A percentile compares a stretch with the other conserved stretches of the same genome.
phyloP scores from a whole-genome alignment of 805 yeast genomes.

The Debaryomyces maramus region DNA sequence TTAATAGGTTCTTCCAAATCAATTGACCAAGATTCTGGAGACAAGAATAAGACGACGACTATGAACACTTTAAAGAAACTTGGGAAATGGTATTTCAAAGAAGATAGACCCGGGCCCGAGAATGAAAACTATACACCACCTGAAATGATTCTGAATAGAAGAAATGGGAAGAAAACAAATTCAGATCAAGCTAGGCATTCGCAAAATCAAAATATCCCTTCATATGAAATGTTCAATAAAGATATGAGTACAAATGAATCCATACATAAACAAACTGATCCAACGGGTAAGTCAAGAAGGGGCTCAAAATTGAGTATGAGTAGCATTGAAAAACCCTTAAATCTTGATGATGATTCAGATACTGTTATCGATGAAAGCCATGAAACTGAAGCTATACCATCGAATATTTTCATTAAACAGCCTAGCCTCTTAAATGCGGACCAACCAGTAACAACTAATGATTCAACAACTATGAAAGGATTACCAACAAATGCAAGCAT shows the following conservation, averaged over 20 bases:
- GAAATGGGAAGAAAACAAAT: slow-evolving; percentile 31
- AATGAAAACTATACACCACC: slow-evolving; percentile 46
- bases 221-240: slow-evolving; percentile 5
- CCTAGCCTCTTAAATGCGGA: neutral
- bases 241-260: neutral
- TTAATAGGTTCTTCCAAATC: slow-evolving; percentile 12
- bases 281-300: slow-evolving; percentile 5
- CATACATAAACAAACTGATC: neutral
- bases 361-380: neutral
- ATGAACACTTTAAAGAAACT: slow-evolving; percentile 52
- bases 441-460: neutral
- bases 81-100: slow-evolving; percentile 68
- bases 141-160: slow-evolving; percentile 65
- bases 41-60: slow-evolving; percentile 16
- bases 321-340: slow-evolving; percentile 1
- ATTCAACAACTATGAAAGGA: neutral
- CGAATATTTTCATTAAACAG: neutral
- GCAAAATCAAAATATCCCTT: slow-evolving; percentile 3
- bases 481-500: slow-evolving; percentile 3
- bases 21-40: slow-evolving; percentile 3
- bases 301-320: slow-evolving; percentile 14
- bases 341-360: neutral
- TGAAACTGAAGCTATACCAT: neutral
- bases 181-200: slow-evolving; percentile 7
- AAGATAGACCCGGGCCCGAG: slow-evolving; percentile 25